These are phyloP conservation scores for Blastocystis sp. DNA, from an alignment of 352 stramenopile species.

Conservation along the genomic window DNA sequence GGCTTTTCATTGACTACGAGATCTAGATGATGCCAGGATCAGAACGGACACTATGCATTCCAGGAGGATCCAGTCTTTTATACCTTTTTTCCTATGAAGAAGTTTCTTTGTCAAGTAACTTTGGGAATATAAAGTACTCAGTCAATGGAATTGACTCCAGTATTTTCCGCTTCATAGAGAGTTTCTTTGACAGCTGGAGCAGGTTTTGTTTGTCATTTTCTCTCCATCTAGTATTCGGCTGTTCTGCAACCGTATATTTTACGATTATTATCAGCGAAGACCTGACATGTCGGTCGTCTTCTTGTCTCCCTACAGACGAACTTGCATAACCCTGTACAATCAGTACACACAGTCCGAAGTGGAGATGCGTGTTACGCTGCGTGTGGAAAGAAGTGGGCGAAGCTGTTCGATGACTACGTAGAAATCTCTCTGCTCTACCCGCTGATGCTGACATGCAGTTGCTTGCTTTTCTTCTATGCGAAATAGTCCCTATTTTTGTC, in stretches of 20 bases:
- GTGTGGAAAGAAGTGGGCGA: not conserved
- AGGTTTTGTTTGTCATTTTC: not conserved
- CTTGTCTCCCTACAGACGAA: conserved; percentile 5
- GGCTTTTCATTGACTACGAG: too few species aligned
- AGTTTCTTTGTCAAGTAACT: conserved; percentile 8
- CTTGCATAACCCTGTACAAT: conserved; percentile 12
- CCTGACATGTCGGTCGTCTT: not conserved
- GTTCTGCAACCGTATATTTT: not conserved
- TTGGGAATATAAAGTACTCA: not conserved
- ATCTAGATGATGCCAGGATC: not conserved
- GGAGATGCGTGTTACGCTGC: not conserved
- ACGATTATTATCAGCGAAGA: not conserved
- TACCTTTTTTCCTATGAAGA: conserved; percentile 41
- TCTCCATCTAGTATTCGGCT: not conserved
- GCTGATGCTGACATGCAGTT: not conserved
- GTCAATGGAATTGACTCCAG: not conserved
- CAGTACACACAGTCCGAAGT: not conserved
- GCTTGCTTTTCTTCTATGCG: conserved; percentile 13
- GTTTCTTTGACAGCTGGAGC: not conserved
- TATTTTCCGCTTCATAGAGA: not conserved
- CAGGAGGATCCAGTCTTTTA: not conserved
- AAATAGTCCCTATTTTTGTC: not conserved
- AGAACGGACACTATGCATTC: conserved; percentile 7
- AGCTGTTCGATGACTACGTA: not conserved
- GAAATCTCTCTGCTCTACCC: conserved; percentile 1